phyloP scores from a whole-genome alignment of 2,329 filamentous ascomycete genomes.

The Neoscytalidium dimidiatum region DNA sequence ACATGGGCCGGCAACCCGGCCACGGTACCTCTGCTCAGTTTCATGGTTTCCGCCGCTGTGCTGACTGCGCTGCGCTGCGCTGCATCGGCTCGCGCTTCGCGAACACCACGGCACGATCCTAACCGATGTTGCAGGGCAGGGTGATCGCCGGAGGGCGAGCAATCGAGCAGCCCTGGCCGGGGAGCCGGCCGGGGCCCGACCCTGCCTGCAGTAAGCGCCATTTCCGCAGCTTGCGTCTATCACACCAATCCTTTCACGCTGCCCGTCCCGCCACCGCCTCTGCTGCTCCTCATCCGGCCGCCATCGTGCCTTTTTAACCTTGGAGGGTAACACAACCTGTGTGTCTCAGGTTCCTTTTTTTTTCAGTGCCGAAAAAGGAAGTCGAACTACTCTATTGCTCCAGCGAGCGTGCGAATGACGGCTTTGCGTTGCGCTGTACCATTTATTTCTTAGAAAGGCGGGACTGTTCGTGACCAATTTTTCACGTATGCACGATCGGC shows the following conservation, averaged over 20 bases:
- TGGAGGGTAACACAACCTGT: background rate
- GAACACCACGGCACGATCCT: slow-evolving; percentile 12
- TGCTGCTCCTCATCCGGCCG: background rate
- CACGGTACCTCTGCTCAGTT: background rate
- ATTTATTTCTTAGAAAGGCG: background rate
- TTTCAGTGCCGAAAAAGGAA: background rate
- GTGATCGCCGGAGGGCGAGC: background rate
- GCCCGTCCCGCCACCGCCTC: background rate
- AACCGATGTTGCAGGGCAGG: background rate
- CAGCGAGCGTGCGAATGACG: background rate
- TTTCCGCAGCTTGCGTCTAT: slow-evolving; percentile 16
- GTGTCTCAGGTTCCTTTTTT: background rate
- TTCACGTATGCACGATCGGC: background rate
- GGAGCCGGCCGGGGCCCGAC: too few relatives aligned
- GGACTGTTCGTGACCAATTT: background rate
- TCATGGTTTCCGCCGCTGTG: background rate
- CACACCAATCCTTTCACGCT: background rate
- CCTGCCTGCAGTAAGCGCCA: slow-evolving; percentile 9
- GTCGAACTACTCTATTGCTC: background rate
- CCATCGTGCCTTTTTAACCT: background rate
- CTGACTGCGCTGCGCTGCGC: background rate
- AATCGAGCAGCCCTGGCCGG: slow-evolving; percentile 1
- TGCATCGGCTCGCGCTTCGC: background rate
- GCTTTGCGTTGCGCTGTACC: background rate
- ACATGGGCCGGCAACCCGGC: background rate